phyloP scores from a whole-genome alignment of 306 rosid species.

The Cicer yamashitae region DNA sequence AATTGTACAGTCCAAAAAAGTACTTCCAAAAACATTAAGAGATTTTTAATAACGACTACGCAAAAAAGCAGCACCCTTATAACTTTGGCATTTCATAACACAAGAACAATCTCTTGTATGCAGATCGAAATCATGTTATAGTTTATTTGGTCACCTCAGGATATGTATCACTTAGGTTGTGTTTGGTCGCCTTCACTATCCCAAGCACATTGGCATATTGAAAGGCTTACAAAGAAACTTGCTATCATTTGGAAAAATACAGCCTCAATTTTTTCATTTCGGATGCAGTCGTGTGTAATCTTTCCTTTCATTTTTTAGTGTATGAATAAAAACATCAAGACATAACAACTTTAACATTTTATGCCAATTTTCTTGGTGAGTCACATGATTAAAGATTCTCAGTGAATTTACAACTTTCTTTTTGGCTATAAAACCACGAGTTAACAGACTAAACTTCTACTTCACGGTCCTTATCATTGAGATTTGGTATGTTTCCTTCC shows the following conservation, averaged over 20 bases:
- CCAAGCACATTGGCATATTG: neutral
- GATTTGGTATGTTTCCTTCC: conserved; percentile 73
- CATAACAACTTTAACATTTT: conserved; percentile 38
- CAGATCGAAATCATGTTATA: neutral
- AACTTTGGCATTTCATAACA: neutral
- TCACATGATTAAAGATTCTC: conserved; percentile 48
- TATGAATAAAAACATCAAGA: conserved; percentile 34
- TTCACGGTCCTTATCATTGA: conserved; percentile 70
- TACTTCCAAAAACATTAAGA: neutral
- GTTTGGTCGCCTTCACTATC: neutral
- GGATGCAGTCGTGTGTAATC: neutral
- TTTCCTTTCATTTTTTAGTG: conserved; percentile 20
- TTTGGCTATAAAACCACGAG: conserved; percentile 41
- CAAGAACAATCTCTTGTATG: neutral
- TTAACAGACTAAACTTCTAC: conserved; percentile 62
- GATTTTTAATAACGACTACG: neutral
- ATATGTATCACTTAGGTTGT: neutral
- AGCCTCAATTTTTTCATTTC: neutral
- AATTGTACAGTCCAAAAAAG: neutral
- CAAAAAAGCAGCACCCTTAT: neutral
- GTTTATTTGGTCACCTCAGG: neutral
- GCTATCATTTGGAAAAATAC: neutral
- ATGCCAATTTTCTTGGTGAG: conserved; percentile 39
- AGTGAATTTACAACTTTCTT: conserved; percentile 68
- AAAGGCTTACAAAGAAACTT: neutral